Evolutionary conservation across 2,329 filamentous ascomycete species (phyloP), one percentile per base, ranked within the genome.

Genomic region (Calcarisporium arbuscula): DNA sequence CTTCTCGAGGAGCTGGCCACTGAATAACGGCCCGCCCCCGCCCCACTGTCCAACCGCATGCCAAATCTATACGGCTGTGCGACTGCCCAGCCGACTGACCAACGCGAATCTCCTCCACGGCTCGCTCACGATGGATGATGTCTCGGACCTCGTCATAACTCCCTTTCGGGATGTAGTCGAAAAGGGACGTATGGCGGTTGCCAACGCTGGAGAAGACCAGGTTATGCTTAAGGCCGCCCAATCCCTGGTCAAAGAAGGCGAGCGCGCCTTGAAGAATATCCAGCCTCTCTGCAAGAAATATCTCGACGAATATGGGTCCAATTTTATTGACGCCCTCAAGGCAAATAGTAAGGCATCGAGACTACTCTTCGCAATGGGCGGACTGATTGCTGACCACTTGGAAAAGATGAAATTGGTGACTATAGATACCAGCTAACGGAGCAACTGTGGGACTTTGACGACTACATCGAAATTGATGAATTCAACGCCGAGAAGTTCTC

Each of bases 401-500:
- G 5, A 15, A 3, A 27, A 74, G 72, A 69, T 36, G 67, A 67
- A 21, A 70, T 77, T 34, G 63, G 67, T 34, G 52, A 61, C 28
- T 67, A 63, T 38, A 61, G 71, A 29, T 56, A 59, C 14, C 60
- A 67, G 36, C 56, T 77, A 26, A 67, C 62, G 38, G 63, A 70
- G 30, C 46, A 74, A 17, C 52, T 76, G 6, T 77, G 71, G 64
- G 72, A 71, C 33, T 75, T 77, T 44, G 73, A 77, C 36, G 72
- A 77, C 34, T 74, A 60, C 42, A 52, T 68, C 40, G 67, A 72
- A 32, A 45, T 55, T 11, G 65, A 70, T 21, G 60, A 60, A 17
- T 77, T 76, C 40, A 68, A 75, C n/a, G 51, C 57, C 18, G 60
- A 58, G 14, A 70, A 68, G 40, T 77, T 68, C 35, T 51, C 58